These are phyloP conservation scores for Penicillium arizonense DNA, from an alignment of 495 filamentous ascomycete genomes.

Conservation along the genomic window DNA sequence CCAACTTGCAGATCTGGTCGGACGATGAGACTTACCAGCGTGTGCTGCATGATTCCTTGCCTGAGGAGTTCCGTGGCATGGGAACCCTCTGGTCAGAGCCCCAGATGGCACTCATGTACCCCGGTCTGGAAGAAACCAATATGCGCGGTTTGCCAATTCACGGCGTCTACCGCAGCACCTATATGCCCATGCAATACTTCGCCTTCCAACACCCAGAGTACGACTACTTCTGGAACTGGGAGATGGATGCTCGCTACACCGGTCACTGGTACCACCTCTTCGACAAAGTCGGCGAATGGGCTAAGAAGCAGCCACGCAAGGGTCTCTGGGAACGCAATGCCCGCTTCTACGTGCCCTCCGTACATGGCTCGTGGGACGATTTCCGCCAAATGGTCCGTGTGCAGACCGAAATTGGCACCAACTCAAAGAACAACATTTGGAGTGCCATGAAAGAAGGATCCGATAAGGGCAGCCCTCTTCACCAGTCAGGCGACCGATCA, in stretches of 20 bases:
- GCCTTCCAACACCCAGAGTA: constrained; percentile 88
- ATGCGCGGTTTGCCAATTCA: constrained; percentile 75
- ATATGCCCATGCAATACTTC: constrained; percentile 94
- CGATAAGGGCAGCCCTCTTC: constrained; percentile 38
- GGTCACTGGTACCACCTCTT: constrained; percentile 96
- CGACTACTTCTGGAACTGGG: constrained; percentile 98
- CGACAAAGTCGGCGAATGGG: constrained; percentile 69
- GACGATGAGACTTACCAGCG: constrained; percentile 61
- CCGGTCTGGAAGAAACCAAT: constrained; percentile 72
- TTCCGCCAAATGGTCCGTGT: constrained; percentile 91
- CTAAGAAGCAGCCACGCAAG: constrained; percentile 80
- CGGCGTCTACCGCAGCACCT: constrained; percentile 85
- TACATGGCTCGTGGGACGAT: constrained; percentile 89
- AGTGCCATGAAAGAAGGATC: constrained; percentile 40
- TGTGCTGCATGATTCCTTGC: constrained; percentile 69
- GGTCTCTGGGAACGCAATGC: constrained; percentile 91
- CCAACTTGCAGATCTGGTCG: constrained; percentile 63
- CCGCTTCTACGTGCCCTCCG: constrained; percentile 85
- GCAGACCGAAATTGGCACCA: constrained; percentile 79
- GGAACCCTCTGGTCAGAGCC: constrained; percentile 87
- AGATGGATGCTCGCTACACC: constrained; percentile 94
- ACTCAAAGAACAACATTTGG: constrained; percentile 72
- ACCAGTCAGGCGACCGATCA: constrained; percentile 61
- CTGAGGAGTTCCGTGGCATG: constrained; percentile 84
- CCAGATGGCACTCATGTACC: constrained; percentile 87